Percentiles rank a stretch among this genome's conserved stretches.
Conservation (phyloP, 2,329 filamentous ascomycete species). For the Pseudocercospora eumusae region DNA sequence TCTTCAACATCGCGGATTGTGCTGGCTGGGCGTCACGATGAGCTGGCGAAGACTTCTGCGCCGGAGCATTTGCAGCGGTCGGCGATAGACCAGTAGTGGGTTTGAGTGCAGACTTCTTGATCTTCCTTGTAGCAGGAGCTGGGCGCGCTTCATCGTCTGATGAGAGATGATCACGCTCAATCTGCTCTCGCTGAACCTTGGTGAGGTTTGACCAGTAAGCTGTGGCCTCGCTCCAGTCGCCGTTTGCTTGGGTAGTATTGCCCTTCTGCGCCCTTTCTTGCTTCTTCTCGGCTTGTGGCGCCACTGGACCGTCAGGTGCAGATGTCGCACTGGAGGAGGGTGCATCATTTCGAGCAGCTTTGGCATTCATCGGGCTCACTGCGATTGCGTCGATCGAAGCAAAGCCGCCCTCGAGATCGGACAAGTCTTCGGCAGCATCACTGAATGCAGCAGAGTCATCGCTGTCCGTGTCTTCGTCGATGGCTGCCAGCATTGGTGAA, state of each 20-base stretch:
- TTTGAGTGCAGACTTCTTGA: constrained; percentile 43
- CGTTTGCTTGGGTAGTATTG: constrained; percentile 6
- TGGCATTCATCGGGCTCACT: constrained; percentile 54
- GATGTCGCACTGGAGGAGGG: constrained; percentile 15
- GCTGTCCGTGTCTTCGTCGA: constrained; percentile 34
- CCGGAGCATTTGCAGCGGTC: constrained; percentile 12
- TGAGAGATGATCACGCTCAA: constrained; percentile 55
- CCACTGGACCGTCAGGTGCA: constrained; percentile 34
- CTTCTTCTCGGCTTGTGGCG: constrained; percentile 19
- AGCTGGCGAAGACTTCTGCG: constrained; percentile 17
- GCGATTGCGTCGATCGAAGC: constrained; percentile 72
- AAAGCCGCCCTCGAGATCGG: constrained; percentile 67
- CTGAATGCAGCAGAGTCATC: constrained; percentile 67
- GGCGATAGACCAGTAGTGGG: constrained; percentile 13
- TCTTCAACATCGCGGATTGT: constrained; percentile 45
- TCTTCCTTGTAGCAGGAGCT: constrained; percentile 42
- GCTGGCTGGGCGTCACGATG: constrained; percentile 38
- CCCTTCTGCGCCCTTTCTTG: constrained; percentile 3
- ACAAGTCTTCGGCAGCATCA: constrained; percentile 73
- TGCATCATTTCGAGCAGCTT: not conserved
- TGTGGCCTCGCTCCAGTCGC: constrained; percentile 68
- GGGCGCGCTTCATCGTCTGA: constrained; percentile 36
- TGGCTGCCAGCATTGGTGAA: constrained; percentile 25
- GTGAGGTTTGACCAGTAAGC: constrained; percentile 69
- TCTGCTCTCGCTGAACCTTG: constrained; percentile 62